A percentile compares a stretch with the other conserved stretches of the same genome.
These are phyloP conservation scores for Alternaria gansuensis DNA, from an alignment of 2,329 filamentous ascomycete species.

Conservation along the genomic window DNA sequence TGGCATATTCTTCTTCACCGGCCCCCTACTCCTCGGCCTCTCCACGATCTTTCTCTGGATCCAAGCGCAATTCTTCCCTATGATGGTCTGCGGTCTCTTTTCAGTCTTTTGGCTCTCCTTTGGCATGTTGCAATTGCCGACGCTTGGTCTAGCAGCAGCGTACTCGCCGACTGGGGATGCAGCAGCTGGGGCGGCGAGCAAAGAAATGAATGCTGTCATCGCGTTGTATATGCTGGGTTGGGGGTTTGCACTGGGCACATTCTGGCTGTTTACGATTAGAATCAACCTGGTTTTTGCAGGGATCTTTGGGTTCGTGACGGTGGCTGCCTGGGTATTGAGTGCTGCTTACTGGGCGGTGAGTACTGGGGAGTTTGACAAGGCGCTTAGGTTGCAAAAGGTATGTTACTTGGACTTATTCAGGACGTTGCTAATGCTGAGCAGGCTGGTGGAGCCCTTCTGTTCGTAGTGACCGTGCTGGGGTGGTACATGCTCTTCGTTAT, in stretches of 20 bases:
- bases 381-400: conserved; percentile 59
- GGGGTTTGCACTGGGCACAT: conserved; percentile 63
- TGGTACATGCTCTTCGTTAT: conserved; percentile 66
- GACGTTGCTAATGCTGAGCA: conserved; percentile 21
- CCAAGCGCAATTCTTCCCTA: conserved; percentile 47
- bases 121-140: conserved; percentile 61
- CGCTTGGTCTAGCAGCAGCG: conserved; percentile 57
- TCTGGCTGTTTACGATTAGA: conserved; percentile 61
- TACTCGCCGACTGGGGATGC: conserved; percentile 56
- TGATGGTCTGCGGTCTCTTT: conserved; percentile 64
- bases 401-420: conserved; percentile 9
- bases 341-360: conserved; percentile 62
- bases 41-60: conserved; percentile 64
- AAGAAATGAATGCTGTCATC: conserved; percentile 61
- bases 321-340: conserved; percentile 58
- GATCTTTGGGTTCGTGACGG: conserved; percentile 61
- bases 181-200: conserved; percentile 55
- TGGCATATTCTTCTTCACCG: conserved; percentile 57
- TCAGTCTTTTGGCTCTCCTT: conserved; percentile 62
- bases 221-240: conserved; percentile 62
- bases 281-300: conserved; percentile 61
- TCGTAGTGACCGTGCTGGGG: conserved; percentile 59
- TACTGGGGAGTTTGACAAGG: conserved; percentile 55
- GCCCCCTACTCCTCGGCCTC: conserved; percentile 59
- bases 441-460: conserved; percentile 53